Conservation (phyloP, 345 rosid genomes). For the Eucalyptus curtisii region DNA sequence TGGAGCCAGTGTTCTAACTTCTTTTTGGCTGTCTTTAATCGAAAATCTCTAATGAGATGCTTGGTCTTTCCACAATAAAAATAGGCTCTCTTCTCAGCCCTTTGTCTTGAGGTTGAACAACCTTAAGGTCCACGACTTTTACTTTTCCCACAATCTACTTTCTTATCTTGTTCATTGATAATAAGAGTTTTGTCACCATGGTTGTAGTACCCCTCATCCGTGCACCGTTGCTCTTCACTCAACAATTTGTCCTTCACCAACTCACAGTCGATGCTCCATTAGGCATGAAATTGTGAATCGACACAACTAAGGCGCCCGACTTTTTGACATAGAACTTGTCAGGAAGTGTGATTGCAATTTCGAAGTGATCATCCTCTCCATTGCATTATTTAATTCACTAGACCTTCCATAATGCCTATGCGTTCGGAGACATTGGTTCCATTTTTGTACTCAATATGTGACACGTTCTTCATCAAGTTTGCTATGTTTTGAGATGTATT, state of each 20-base stretch:
- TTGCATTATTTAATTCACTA: neutral
- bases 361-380: fast-evolving
- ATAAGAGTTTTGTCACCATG: neutral
- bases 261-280: neutral
- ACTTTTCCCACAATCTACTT: neutral
- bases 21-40: neutral
- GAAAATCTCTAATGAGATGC: neutral
- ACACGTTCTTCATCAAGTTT: neutral
- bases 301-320: fast-evolving
- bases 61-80: fast-evolving
- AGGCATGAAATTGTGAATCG: neutral
- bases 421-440: fast-evolving
- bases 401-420: neutral
- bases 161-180: neutral
- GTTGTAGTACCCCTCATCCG: neutral
- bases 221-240: neutral
- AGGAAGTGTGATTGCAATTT: neutral
- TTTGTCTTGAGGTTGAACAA: neutral
- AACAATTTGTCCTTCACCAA: neutral
- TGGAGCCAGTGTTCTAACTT: neutral
- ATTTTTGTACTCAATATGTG: too few species aligned
- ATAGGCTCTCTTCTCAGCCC: neutral
- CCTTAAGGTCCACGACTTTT: neutral
- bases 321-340: neutral
- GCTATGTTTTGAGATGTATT: neutral